A percentile compares a stretch with the other conserved stretches of the same genome.
These are phyloP conservation scores for Aspergillus japonicus DNA, from an alignment of 2,329 filamentous ascomycete genomes.

Conservation along the genomic window DNA sequence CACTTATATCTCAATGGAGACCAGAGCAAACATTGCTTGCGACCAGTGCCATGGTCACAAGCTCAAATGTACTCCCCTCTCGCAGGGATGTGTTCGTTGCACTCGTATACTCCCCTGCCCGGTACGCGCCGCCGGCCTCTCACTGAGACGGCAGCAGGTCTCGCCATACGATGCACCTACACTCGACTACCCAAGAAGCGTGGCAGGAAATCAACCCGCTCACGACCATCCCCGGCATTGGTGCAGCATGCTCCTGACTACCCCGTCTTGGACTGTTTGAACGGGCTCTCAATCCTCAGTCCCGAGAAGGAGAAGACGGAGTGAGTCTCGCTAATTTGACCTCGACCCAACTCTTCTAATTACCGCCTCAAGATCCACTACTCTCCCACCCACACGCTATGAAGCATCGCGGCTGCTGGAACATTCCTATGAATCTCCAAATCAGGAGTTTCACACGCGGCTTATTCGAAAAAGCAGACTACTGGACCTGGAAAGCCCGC, in stretches of 20 bases:
- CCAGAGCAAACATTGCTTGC: background rate
- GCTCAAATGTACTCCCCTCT: background rate
- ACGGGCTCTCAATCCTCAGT: background rate
- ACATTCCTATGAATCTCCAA: background rate
- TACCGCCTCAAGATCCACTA: background rate
- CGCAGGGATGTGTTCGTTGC: constrained; percentile 1
- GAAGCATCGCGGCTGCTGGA: constrained; percentile 2
- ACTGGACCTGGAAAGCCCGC: background rate
- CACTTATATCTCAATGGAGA: background rate
- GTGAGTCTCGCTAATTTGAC: background rate
- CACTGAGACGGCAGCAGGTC: background rate
- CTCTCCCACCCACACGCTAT: background rate
- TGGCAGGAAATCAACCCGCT: background rate
- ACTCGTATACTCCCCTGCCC: background rate
- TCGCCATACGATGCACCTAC: constrained; percentile 2
- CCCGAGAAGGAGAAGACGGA: background rate
- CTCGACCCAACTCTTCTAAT: background rate
- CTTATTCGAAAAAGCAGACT: background rate
- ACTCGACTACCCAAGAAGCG: background rate
- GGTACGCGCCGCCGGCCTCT: background rate
- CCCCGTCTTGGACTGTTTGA: background rate
- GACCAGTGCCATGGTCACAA: constrained; percentile 5
- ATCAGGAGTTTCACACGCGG: background rate
- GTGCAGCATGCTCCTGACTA: background rate
- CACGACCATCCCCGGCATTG: background rate